These are phyloP conservation scores for Acacia melanoxylon DNA, from an alignment of 306 rosid species.

Conservation along the genomic window DNA sequence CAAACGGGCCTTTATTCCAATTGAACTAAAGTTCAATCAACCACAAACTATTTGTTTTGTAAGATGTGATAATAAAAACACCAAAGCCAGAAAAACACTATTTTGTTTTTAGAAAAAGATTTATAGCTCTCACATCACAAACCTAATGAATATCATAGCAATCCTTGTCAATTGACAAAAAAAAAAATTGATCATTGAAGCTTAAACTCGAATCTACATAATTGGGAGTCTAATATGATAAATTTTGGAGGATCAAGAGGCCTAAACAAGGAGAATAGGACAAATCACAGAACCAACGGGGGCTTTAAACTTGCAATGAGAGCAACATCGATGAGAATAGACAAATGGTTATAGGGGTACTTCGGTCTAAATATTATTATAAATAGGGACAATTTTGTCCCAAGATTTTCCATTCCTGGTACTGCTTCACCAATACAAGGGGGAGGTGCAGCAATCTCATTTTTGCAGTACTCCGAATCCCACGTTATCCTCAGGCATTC, in stretches of 20 bases:
- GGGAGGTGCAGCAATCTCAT: too few relatives aligned
- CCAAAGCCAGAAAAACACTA: slow-evolving; percentile 30
- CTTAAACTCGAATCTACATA: slow-evolving; percentile 11
- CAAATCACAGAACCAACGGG: neutral
- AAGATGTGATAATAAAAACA: neutral
- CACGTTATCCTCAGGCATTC: too few relatives aligned
- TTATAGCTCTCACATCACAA: neutral
- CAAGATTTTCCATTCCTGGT: too few relatives aligned
- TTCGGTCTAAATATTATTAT: too few relatives aligned
- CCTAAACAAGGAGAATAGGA: neutral
- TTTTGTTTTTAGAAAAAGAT: neutral
- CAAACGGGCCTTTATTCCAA: slow-evolving; percentile 26
- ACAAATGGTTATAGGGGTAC: too few relatives aligned
- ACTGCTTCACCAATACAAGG: too few relatives aligned
- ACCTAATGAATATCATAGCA: neutral
- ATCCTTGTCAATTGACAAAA: slow-evolving; percentile 1
- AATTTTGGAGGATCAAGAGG: neutral
- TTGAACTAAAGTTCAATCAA: slow-evolving; percentile 25
- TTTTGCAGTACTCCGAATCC: too few relatives aligned
- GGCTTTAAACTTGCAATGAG: neutral
- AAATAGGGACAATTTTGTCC: too few relatives aligned
- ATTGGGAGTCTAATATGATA: slow-evolving; percentile 20
- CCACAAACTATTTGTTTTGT: neutral
- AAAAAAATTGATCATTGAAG: neutral
- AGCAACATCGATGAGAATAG: too few relatives aligned